A percentile compares a stretch with the other conserved stretches of the same genome.
Conservation (phyloP, 306 rosid species). For the Elaeagnus macrophylla region DNA sequence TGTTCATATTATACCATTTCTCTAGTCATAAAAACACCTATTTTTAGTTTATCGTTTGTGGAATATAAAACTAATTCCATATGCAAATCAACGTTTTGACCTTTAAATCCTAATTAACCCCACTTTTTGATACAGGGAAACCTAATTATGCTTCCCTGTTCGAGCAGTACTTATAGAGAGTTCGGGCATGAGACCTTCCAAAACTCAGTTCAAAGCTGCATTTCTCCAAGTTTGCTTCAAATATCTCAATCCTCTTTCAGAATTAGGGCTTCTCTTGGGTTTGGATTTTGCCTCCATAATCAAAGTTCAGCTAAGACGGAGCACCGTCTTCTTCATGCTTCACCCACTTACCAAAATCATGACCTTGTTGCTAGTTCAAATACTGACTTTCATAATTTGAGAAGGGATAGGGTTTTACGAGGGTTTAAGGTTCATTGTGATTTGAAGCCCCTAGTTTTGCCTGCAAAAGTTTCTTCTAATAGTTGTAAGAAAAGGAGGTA, state of each 20-base stretch:
- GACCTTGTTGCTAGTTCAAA: conserved; percentile 8
- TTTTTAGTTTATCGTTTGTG: too few species aligned
- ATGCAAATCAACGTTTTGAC: background rate
- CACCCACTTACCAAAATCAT: conserved; percentile 3
- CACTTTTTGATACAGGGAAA: background rate
- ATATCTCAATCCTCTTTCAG: conserved; percentile 11
- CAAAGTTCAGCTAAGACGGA: conserved; percentile 11
- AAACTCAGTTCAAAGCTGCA: conserved; percentile 18
- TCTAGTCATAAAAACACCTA: too few species aligned
- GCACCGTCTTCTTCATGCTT: conserved; percentile 2
- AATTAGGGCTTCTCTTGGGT: conserved; percentile 24
- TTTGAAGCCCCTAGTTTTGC: conserved; percentile 30
- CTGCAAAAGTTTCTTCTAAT: conserved; percentile 21
- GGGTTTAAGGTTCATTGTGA: conserved; percentile 41
- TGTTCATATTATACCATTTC: too few species aligned
- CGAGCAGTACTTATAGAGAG: conserved; percentile 23
- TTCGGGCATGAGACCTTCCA: conserved; percentile 33
- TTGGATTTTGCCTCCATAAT: conserved; percentile 19
- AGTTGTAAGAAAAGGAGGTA: conserved; percentile 29
- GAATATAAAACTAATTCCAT: too few species aligned
- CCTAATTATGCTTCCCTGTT: conserved; percentile 26
- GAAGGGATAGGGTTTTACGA: conserved; percentile 19
- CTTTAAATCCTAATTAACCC: background rate
- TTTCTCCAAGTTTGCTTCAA: conserved; percentile 22
- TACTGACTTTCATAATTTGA: conserved; percentile 11